Evolutionary conservation across 2,329 filamentous ascomycete species (phyloP).

Genomic region (Magnaporthiopsis incrustans): DNA sequence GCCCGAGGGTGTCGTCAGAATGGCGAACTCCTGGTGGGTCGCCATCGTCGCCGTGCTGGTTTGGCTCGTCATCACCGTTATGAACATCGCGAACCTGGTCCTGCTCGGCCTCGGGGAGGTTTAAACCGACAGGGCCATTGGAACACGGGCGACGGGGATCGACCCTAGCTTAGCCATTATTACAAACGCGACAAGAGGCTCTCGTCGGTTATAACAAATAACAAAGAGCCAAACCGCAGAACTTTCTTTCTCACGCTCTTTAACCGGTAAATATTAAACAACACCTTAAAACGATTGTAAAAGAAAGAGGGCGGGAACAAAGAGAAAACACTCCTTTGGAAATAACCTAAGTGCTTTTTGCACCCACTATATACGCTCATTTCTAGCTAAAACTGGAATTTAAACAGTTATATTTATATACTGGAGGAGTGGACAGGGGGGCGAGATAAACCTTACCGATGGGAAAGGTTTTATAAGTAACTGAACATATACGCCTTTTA

Average conservation of each 20-base stretch:
- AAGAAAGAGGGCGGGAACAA: background rate
- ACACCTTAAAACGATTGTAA: background rate
- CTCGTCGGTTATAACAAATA: background rate
- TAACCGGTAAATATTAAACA: background rate
- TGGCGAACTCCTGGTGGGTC: slow-evolving; percentile 66
- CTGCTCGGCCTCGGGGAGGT: slow-evolving; percentile 39
- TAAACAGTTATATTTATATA: background rate
- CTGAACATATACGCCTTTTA: background rate
- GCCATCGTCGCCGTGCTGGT: slow-evolving; percentile 48
- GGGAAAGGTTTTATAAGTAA: background rate
- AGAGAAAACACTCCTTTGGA: background rate
- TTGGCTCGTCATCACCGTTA: slow-evolving; percentile 65
- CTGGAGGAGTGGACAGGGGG: background rate
- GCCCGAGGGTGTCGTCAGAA: slow-evolving; percentile 33
- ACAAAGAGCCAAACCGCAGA: background rate
- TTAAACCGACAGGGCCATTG: background rate
- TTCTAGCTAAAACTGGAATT: background rate
- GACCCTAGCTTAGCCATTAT: background rate
- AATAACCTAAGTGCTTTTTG: background rate
- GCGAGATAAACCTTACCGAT: background rate
- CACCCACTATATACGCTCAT: background rate
- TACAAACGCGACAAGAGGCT: background rate
- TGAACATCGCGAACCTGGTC: slow-evolving; percentile 73
- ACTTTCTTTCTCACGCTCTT: background rate
- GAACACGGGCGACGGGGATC: background rate